phyloP scores from a whole-genome alignment of 2,329 filamentous ascomycete species.

The Penicillium digitatum region DNA sequence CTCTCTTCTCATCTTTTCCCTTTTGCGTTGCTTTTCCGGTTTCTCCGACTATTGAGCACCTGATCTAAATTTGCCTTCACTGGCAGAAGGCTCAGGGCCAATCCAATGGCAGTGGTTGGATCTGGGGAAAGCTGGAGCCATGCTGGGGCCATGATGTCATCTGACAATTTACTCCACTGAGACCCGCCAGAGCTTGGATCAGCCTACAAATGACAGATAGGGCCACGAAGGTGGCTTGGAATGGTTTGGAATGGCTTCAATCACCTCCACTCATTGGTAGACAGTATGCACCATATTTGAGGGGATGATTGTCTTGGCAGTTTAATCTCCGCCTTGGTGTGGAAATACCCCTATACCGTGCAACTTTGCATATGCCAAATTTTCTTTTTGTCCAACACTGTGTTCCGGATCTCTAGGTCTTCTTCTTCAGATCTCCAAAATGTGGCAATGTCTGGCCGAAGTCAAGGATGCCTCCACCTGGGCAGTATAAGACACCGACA shows the following conservation, averaged over 20 bases:
- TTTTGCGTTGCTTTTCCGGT: not conserved
- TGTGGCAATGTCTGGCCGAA: not conserved
- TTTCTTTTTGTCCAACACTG: not conserved
- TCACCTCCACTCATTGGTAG: not conserved
- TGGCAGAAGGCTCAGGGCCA: too few relatives aligned
- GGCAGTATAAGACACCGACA: not conserved
- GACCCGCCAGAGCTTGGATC: not conserved
- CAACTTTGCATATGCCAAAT: not conserved
- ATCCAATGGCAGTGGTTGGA: not conserved
- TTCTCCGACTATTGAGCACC: not conserved
- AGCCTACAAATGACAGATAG: not conserved
- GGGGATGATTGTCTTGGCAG: not conserved
- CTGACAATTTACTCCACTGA: not conserved
- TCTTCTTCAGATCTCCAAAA: not conserved
- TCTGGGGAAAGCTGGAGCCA: conserved; percentile 3
- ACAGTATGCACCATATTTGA: not conserved
- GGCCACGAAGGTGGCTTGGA: not conserved
- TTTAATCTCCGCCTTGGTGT: not conserved
- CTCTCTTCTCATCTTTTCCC: too few relatives aligned
- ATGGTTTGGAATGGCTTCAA: not conserved
- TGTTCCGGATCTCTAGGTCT: not conserved
- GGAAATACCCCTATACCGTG: not conserved
- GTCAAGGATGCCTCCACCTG: not conserved
- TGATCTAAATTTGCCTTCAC: not conserved
- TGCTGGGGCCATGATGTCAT: conserved; percentile 3